Evolutionary conservation across 176 grass and related monocot genomes (phyloP).

Genomic region (Aegilops umbellulata): DNA sequence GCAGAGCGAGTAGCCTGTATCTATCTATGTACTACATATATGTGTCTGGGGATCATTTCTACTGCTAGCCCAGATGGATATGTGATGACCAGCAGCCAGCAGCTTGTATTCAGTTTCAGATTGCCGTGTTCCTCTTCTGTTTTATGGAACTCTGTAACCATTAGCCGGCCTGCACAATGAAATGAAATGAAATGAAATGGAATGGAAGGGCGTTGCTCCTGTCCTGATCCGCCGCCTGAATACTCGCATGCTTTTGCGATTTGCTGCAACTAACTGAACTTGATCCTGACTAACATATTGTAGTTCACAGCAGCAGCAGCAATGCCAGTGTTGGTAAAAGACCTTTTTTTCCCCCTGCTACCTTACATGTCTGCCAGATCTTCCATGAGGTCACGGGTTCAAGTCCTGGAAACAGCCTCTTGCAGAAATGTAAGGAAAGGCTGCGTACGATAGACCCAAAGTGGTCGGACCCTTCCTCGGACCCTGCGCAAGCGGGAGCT

Average conservation of each 20-base stretch:
- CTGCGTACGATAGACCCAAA: too few relatives aligned
- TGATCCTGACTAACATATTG: neutral
- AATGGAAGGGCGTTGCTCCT: constrained; percentile 17
- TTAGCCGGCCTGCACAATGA: constrained; percentile 10
- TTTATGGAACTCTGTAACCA: neutral
- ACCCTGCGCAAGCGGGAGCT: too few relatives aligned
- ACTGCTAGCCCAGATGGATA: neutral
- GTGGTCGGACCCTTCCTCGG: too few relatives aligned
- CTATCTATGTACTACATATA: neutral
- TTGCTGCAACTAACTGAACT: neutral
- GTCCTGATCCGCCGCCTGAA: neutral
- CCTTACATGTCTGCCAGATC: too few relatives aligned
- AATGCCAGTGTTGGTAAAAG: too few relatives aligned
- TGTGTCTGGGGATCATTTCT: neutral
- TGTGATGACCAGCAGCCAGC: constrained; percentile 12
- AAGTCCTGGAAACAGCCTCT: too few relatives aligned
- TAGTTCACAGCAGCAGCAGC: too few relatives aligned
- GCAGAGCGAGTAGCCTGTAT: constrained; percentile 21
- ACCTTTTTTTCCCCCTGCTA: too few relatives aligned
- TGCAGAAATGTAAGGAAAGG: too few relatives aligned
- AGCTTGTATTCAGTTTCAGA: constrained; percentile 38
- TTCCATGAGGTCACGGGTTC: too few relatives aligned
- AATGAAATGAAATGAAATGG: constrained; percentile 48
- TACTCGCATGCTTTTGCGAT: neutral
- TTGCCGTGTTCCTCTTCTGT: neutral